Evolutionary conservation across 176 grass and related monocot species (phyloP), one percentile per base, ranked within the genome.

Genomic region (Juncus effusus): DNA sequence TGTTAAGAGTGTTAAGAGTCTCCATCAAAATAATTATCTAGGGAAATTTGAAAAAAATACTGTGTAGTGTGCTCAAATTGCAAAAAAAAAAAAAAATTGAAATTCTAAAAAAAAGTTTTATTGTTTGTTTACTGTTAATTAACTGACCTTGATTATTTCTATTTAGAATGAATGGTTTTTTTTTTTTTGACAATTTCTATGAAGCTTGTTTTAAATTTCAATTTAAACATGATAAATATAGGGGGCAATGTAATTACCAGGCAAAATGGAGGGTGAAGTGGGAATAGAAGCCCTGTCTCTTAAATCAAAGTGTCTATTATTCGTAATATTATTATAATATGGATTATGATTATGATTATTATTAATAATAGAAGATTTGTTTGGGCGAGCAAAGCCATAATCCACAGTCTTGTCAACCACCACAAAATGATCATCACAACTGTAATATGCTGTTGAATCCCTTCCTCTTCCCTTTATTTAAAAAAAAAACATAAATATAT

Each of bases 381-480:
- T 56, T n/a, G 74, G 42, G 83, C 40, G 82, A 75, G 87, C 77
- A 64, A 69, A 72, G 70, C 88, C 93, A 56, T 91, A 97, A 70
- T 97, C 93, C 11, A 97, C 75, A 11, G 77, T 74, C 73, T 97
- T 97, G 73, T 97, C 93, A 52, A 97, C 93, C 8, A 97, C 85
- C 72, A 92, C 88, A 75, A 97, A 92, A 69, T 97, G 93, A 59
- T 97, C 93, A 19, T 97, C 93, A 2, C 93, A 97, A 80, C 93
- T 92, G 74, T 92, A 97, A 63, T 97, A 92, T 67, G 88, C 82
- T 59, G 77, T 84, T 54, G 85, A 97, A 66, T 97, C 85, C 81
- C 82, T 84, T 65, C 65, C 82, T 84, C 85, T 91, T 15, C 81
- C 78, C 80, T 97, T 83, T 59, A 84, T 82, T 79, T 72, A 66